These are phyloP conservation scores for Cadophora gregata DNA, from an alignment of 2,329 filamentous ascomycete genomes.

Conservation along the genomic window DNA sequence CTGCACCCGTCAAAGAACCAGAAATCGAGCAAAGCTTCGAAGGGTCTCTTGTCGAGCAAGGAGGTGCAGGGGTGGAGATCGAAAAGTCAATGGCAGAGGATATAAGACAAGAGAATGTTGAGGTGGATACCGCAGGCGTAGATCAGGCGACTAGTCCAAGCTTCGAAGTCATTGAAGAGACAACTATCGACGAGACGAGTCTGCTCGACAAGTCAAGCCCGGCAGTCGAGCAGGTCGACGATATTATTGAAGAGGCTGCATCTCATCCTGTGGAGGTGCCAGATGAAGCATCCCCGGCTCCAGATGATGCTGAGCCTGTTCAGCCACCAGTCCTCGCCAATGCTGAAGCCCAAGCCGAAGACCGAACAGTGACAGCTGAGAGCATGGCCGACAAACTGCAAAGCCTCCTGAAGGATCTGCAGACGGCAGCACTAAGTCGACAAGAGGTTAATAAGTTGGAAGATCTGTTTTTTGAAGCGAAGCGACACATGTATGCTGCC, in stretches of 20 bases:
- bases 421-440: slow-evolving; percentile 63
- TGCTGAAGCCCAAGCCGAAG: not conserved
- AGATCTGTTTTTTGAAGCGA: slow-evolving; percentile 80
- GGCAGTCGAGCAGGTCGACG: not conserved
- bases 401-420: slow-evolving; percentile 65
- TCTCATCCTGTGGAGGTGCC: not conserved
- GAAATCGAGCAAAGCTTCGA: slow-evolving; percentile 4
- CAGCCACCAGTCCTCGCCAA: not conserved
- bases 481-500: slow-evolving; percentile 74
- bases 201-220: slow-evolving; percentile 6
- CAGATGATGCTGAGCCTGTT: not conserved
- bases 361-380: slow-evolving; percentile 39
- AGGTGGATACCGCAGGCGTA: not conserved
- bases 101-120: not conserved
- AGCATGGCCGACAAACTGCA: slow-evolving; percentile 60
- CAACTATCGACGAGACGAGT: slow-evolving; percentile 23
- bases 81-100: slow-evolving; percentile 7
- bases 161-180: slow-evolving; percentile 25
- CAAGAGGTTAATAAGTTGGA: slow-evolving; percentile 75
- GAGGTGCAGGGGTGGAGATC: not conserved
- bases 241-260: slow-evolving; percentile 12
- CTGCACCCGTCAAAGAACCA: not conserved
- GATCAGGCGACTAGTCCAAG: slow-evolving; percentile 8
- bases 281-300: not conserved
- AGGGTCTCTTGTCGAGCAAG: not conserved